A percentile compares a stretch with the other conserved stretches of the same genome.
These are phyloP conservation scores for Phaeosphaeriaceae sp. DNA, from an alignment of 2,329 filamentous ascomycete species.

Conservation along the genomic window DNA sequence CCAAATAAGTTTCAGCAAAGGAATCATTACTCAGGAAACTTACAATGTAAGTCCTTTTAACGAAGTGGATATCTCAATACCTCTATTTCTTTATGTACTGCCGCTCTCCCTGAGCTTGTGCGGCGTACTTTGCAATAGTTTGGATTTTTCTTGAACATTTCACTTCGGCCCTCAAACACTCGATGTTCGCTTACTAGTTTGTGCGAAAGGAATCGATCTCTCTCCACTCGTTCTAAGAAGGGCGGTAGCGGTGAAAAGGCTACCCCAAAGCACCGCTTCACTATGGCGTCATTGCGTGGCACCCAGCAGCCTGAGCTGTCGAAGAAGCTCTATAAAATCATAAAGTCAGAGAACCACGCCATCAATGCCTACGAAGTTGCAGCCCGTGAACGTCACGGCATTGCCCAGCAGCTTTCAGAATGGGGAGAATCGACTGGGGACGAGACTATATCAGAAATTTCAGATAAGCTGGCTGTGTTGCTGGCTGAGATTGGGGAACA, in stretches of 20 bases:
- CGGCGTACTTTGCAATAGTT: too few relatives aligned
- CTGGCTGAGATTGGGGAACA: conserved; percentile 92
- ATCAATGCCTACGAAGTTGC: conserved; percentile 85
- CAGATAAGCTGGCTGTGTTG: conserved; percentile 93
- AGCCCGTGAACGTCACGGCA: conserved; percentile 79
- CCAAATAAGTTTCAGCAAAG: background rate
- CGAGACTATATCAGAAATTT: conserved; percentile 84
- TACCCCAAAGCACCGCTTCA: conserved; percentile 72
- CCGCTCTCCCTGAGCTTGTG: conserved; percentile 14
- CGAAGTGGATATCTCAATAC: too few relatives aligned
- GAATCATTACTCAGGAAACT: background rate
- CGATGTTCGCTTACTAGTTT: conserved; percentile 32
- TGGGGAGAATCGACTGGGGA: conserved; percentile 95
- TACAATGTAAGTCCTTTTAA: conserved; percentile 41
- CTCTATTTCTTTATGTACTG: too few relatives aligned
- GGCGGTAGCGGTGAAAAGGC: conserved; percentile 51
- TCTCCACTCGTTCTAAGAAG: conserved; percentile 74
- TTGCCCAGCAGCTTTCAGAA: conserved; percentile 90
- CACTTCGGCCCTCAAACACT: conserved; percentile 17
- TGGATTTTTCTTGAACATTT: too few relatives aligned
- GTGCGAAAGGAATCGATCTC: conserved; percentile 69
- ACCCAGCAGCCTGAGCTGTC: conserved; percentile 86
- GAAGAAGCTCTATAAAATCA: conserved; percentile 85
- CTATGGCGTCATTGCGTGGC: conserved; percentile 84
- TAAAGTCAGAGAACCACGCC: conserved; percentile 92